Base-by-base conservation (phyloP, 306 rosid species). In the Trifolium dubium region DNA sequence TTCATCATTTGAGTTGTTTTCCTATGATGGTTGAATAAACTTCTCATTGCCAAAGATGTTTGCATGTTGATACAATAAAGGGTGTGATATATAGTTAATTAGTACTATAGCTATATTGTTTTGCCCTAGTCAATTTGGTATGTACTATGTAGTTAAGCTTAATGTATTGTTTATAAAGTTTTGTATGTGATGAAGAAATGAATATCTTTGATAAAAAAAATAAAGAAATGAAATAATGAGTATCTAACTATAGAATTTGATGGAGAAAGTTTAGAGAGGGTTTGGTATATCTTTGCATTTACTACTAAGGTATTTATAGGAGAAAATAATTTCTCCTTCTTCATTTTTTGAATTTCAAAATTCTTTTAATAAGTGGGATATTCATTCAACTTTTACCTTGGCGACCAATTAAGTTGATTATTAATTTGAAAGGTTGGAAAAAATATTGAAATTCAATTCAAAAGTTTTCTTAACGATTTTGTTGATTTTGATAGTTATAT, bases 401-500 rank as follows among this genome's bases (percentile, higher is more conserved):
- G 47, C 40, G 58, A 73, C 1, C 37, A 55, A 19, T 32, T 28
- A 56, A 10, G 63, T 30, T 10, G 15, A 61, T 39, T 39, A 56
- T 81, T 72, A 65, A 32, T 79, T 79, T 82, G 81, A 61, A 75
- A 82, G 30, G 1, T 69, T 3, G 14, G 37, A 56, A 37, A 64
- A 61, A 18, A 54, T 58, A 28, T 81, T 82, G 81, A 60, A 75
- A 81, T 46, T 77, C 69, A 75, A 81, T 46, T 77, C 69, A 79
- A 82, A 72, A 29, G 7, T 9, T 53, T 64, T 65, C 10, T 5
- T 47, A 37, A 30, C 59, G 63, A 12, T 60, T 66, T 4, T 68
- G 47, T 37, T 3, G 78, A 79, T 40, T 79, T 64, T 32, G 43
- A 32, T 13, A 19, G 5, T 0, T 9, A 61, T 31, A 28, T 10